These are phyloP conservation scores for Phialophora tarda DNA, from an alignment of 2,329 filamentous ascomycete species.

Conservation along the genomic window DNA sequence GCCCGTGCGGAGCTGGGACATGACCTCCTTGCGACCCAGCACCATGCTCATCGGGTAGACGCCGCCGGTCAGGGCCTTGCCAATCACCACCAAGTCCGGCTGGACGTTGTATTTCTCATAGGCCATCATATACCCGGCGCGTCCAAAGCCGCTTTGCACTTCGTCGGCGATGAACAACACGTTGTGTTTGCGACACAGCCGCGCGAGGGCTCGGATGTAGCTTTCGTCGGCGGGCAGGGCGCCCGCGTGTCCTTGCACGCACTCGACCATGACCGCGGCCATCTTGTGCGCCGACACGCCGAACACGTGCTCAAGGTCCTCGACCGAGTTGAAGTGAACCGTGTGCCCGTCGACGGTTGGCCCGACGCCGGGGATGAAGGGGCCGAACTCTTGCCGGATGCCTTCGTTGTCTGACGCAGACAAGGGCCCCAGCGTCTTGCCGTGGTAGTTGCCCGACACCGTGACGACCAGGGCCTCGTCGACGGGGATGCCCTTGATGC, in stretches of 20 bases:
- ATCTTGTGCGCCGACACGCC: neutral
- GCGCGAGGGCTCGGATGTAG: slow-evolving; percentile 3
- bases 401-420: slow-evolving; percentile 11
- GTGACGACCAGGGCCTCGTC: slow-evolving; percentile 29
- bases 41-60: slow-evolving; percentile 19
- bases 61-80: slow-evolving; percentile 23
- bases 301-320: slow-evolving; percentile 8
- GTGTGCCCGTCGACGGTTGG: neutral
- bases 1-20: slow-evolving; percentile 7
- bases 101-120: slow-evolving; percentile 88
- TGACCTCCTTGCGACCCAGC: slow-evolving; percentile 4
- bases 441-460: slow-evolving; percentile 24
- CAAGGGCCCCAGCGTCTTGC: slow-evolving; percentile 19
- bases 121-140: slow-evolving; percentile 92
- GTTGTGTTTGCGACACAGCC: slow-evolving; percentile 15
- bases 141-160: slow-evolving; percentile 88
- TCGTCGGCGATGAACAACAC: slow-evolving; percentile 79
- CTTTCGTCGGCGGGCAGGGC: neutral
- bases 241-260: slow-evolving; percentile 13
- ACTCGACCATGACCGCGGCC: slow-evolving; percentile 18
- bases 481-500: slow-evolving; percentile 26
- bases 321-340: neutral
- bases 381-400: slow-evolving; percentile 8
- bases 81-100: slow-evolving; percentile 88
- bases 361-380: neutral